Percentiles rank a stretch among this genome's conserved stretches.
These are phyloP conservation scores for Podospora fimiseda DNA, from an alignment of 495 filamentous ascomycete species.

Conservation along the genomic window DNA sequence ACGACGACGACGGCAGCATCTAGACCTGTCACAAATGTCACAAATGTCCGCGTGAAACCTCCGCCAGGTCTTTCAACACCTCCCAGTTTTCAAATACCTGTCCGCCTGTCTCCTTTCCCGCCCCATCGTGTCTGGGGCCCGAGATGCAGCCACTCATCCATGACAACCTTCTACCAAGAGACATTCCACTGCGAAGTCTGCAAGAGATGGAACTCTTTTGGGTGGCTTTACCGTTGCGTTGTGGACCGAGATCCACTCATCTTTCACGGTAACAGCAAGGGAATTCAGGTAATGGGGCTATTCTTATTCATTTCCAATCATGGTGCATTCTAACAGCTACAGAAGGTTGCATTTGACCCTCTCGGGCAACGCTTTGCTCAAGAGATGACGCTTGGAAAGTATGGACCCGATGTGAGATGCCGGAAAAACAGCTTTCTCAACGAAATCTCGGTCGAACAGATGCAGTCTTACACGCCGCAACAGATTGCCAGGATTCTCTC, in stretches of 20 bases:
- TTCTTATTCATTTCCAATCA: too few species aligned
- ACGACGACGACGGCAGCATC: too few species aligned
- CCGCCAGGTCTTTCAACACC: neutral
- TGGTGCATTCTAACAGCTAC: slow-evolving; percentile 8
- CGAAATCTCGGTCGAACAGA: slow-evolving; percentile 44
- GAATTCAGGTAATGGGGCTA: slow-evolving; percentile 28
- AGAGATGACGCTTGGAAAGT: slow-evolving; percentile 23
- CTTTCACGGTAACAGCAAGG: slow-evolving; percentile 28
- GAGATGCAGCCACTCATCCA: slow-evolving; percentile 53
- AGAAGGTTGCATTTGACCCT: slow-evolving; percentile 25
- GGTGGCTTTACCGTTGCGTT: slow-evolving; percentile 63
- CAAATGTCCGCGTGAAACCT: neutral
- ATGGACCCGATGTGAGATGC: slow-evolving; percentile 31
- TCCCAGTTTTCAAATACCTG: neutral
- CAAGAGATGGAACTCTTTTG: slow-evolving; percentile 38
- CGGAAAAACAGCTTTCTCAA: slow-evolving; percentile 38
- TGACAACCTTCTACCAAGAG: slow-evolving; percentile 49
- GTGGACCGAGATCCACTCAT: slow-evolving; percentile 49
- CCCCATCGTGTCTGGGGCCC: slow-evolving; percentile 17
- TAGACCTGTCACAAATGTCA: too few species aligned
- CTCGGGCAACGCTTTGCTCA: slow-evolving; percentile 18
- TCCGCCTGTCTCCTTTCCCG: neutral
- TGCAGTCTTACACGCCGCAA: slow-evolving; percentile 35
- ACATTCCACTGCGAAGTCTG: slow-evolving; percentile 48
- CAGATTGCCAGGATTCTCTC: slow-evolving; percentile 36